Percentiles rank a stretch among this genome's conserved stretches.
These are phyloP conservation scores for Cordyceps cicadae DNA, from an alignment of 2,329 filamentous ascomycete species.

Conservation along the genomic window DNA sequence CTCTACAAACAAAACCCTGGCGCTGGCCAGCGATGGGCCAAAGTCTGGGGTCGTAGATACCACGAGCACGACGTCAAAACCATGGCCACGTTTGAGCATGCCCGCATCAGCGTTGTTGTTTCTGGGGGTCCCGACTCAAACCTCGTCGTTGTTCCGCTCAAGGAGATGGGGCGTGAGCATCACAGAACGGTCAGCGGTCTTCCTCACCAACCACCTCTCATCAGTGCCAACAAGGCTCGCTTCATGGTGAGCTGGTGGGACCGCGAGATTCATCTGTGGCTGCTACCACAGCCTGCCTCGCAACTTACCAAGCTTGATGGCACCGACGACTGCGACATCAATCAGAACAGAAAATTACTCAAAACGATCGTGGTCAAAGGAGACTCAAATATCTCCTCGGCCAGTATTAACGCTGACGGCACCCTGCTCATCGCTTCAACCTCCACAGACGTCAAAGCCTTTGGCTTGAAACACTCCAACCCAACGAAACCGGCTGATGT, in stretches of 20 bases:
- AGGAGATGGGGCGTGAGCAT: constrained; percentile 67
- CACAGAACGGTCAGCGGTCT: constrained; percentile 76
- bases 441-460: constrained; percentile 65
- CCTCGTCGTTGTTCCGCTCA: constrained; percentile 72
- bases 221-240: constrained; percentile 64
- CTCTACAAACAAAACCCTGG: constrained; percentile 63
- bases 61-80: constrained; percentile 94
- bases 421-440: constrained; percentile 71
- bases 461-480: constrained; percentile 52
- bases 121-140: constrained; percentile 87
- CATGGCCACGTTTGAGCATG: constrained; percentile 82
- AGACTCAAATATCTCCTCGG: constrained; percentile 76
- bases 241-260: constrained; percentile 91
- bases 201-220: constrained; percentile 67
- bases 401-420: constrained; percentile 62
- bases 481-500: constrained; percentile 49
- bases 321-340: constrained; percentile 33
- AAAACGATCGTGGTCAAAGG: constrained; percentile 62
- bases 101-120: constrained; percentile 74
- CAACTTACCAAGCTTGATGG: constrained; percentile 35
- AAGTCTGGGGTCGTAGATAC: constrained; percentile 76
- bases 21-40: constrained; percentile 65
- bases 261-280: constrained; percentile 78
- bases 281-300: constrained; percentile 37
- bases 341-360: constrained; percentile 54